A percentile compares a stretch with the other conserved stretches of the same genome.
These are phyloP conservation scores for Filobasidium wieringae DNA, from an alignment of 768 basidiomycete genomes.

Conservation along the genomic window DNA sequence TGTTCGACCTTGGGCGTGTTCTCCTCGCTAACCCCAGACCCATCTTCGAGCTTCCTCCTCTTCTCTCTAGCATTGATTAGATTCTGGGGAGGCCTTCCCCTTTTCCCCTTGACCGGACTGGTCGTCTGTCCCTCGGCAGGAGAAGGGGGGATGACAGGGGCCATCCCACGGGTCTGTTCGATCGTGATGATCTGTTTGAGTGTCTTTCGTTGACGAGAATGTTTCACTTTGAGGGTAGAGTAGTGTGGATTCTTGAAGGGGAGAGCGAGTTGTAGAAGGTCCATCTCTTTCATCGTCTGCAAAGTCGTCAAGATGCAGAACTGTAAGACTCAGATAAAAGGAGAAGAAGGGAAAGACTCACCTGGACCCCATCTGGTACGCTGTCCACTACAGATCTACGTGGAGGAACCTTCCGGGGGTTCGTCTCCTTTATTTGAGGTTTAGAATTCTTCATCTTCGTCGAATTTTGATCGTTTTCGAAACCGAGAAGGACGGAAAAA, in stretches of 20 bases:
- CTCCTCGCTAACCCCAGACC: conserved; percentile 10
- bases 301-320: no score
- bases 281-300: no score
- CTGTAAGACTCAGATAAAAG: no score
- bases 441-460: no score
- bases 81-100: conserved; percentile 16
- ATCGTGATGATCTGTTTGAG: conserved; percentile 32
- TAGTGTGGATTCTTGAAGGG: conserved; percentile 4
- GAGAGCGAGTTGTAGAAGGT: no score
- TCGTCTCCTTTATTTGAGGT: no score
- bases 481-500: no score
- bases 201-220: conserved; percentile 25
- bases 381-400: no score
- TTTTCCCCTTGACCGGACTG: conserved; percentile 4
- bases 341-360: no score
- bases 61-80: conserved; percentile 5
- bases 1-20: conserved; percentile 1
- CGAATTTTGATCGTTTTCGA: no score
- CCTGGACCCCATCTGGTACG: no score
- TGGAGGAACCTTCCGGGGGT: no score
- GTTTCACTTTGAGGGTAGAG: conserved; percentile 20
- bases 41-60: conserved; percentile 13
- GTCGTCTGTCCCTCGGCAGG: conserved; percentile 1
- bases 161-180: conserved; percentile 18
- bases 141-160: conserved; percentile 2